Evolutionary conservation across 2,329 filamentous ascomycete genomes (phyloP).

Genomic region (Colletotrichum musae): DNA sequence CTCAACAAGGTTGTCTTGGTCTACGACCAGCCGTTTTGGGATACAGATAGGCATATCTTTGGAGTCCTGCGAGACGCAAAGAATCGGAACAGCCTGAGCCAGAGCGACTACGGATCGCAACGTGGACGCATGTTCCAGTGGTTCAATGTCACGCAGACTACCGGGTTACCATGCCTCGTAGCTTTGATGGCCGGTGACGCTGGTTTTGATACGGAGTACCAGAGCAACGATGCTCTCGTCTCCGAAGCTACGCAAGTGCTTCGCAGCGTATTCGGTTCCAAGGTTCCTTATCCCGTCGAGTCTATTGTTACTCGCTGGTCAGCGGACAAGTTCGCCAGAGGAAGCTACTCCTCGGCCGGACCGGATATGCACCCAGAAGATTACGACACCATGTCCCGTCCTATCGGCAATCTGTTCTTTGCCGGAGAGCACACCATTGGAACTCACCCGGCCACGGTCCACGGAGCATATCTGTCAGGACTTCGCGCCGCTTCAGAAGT

Average conservation of each 20-base stretch:
- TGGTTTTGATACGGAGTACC: slow-evolving; percentile 87
- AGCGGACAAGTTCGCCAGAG: slow-evolving; percentile 89
- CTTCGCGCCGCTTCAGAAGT: slow-evolving; percentile 91
- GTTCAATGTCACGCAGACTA: slow-evolving; percentile 95
- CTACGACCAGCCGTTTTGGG: slow-evolving; percentile 93
- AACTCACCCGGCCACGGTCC: slow-evolving; percentile 96
- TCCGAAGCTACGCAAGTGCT: slow-evolving; percentile 85
- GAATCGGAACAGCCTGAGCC: slow-evolving; percentile 78
- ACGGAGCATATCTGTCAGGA: slow-evolving; percentile 95
- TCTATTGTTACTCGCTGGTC: slow-evolving; percentile 94
- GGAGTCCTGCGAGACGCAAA: slow-evolving; percentile 85
- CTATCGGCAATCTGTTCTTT: slow-evolving; percentile 91
- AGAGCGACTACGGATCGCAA: slow-evolving; percentile 82
- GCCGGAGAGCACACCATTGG: slow-evolving; percentile 97
- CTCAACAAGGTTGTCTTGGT: slow-evolving; percentile 96
- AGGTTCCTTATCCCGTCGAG: slow-evolving; percentile 85
- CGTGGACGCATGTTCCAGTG: slow-evolving; percentile 97
- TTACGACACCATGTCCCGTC: slow-evolving; percentile 90
- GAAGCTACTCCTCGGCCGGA: slow-evolving; percentile 95
- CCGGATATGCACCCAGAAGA: slow-evolving; percentile 86
- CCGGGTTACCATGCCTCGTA: slow-evolving; percentile 88
- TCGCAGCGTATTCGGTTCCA: slow-evolving; percentile 78
- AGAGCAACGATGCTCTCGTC: slow-evolving; percentile 82
- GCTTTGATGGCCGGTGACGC: slow-evolving; percentile 97
- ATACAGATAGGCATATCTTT: slow-evolving; percentile 91